Conservation (phyloP, 345 rosid species). For the Garcia nutans region DNA sequence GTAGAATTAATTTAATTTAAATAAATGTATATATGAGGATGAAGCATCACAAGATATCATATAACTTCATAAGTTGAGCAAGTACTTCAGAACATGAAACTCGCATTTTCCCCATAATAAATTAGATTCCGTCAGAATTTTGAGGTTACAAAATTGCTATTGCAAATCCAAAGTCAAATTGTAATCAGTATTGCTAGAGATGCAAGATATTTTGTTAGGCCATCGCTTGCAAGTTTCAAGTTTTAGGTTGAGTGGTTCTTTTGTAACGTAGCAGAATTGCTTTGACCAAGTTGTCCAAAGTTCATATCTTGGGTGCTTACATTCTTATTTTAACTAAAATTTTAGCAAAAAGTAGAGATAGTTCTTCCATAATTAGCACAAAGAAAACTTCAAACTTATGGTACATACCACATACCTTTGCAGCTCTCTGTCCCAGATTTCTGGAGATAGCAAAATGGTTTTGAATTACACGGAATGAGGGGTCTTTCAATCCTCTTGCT, state of each 20-base stretch:
- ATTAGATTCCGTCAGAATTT: background rate
- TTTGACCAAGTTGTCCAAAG: no score
- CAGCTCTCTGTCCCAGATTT: slow-evolving; percentile 92
- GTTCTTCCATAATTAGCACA: no score
- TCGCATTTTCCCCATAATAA: background rate
- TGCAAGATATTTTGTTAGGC: background rate
- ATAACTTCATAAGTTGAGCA: background rate
- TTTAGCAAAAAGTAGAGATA: no score
- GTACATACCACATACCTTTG: slow-evolving; percentile 58
- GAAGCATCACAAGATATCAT: slow-evolving; percentile 1
- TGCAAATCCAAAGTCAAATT: background rate
- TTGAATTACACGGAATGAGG: slow-evolving; percentile 91
- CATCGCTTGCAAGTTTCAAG: background rate
- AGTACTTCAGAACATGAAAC: background rate
- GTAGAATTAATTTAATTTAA: background rate
- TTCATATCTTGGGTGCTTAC: no score
- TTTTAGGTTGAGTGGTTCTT: background rate
- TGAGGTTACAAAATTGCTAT: background rate
- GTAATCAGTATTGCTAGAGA: background rate
- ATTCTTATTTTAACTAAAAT: no score
- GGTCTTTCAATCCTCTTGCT: slow-evolving; percentile 93
- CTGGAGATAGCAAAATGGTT: slow-evolving; percentile 84
- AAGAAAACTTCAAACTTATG: background rate
- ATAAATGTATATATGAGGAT: background rate
- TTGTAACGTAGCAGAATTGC: no score